These are phyloP conservation scores for Geopyxis carbonaria DNA, from an alignment of 495 filamentous ascomycete species.

Conservation along the genomic window DNA sequence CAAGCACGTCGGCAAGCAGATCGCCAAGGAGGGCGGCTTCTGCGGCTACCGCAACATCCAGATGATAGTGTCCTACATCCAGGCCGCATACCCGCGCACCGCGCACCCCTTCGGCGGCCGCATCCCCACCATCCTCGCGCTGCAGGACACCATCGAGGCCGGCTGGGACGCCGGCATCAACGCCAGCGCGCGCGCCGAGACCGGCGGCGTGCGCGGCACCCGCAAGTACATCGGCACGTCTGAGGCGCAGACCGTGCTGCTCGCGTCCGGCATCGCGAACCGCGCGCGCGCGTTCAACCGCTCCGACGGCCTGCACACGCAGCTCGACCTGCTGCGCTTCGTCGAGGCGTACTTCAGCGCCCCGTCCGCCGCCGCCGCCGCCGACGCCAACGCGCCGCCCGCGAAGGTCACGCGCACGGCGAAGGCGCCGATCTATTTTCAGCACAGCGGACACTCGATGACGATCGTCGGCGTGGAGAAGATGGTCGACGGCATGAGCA, in stretches of 20 bases:
- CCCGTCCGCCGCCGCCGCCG: conserved; percentile 18
- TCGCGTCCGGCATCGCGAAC: conserved; percentile 40
- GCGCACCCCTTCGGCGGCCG: conserved; percentile 39
- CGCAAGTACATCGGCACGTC: conserved; percentile 93
- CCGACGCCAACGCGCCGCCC: conserved; percentile 7
- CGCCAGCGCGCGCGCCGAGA: conserved; percentile 52
- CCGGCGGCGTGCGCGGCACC: conserved; percentile 72
- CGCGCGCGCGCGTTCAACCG: conserved; percentile 21
- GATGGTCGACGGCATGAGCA: conserved; percentile 42
- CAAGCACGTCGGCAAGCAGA: conserved; percentile 66
- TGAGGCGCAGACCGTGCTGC: conserved; percentile 75
- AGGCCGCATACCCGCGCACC: conserved; percentile 38
- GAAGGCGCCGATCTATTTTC: conserved; percentile 76
- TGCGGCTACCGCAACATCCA: conserved; percentile 98
- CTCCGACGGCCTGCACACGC: conserved; percentile 30
- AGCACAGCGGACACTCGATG: conserved; percentile 77
- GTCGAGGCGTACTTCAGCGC: conserved; percentile 61
- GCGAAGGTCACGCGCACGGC: conserved; percentile 48
- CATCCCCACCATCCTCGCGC: conserved; percentile 61
- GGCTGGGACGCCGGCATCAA: conserved; percentile 87
- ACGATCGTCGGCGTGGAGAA: conserved; percentile 80
- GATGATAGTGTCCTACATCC: conserved; percentile 71
- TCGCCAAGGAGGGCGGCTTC: conserved; percentile 67
- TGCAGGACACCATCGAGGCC: conserved; percentile 78
- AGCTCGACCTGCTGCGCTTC: conserved; percentile 42